phyloP scores from a whole-genome alignment of 805 yeast genomes.

The Kodamaea kaohsiungensis region DNA sequence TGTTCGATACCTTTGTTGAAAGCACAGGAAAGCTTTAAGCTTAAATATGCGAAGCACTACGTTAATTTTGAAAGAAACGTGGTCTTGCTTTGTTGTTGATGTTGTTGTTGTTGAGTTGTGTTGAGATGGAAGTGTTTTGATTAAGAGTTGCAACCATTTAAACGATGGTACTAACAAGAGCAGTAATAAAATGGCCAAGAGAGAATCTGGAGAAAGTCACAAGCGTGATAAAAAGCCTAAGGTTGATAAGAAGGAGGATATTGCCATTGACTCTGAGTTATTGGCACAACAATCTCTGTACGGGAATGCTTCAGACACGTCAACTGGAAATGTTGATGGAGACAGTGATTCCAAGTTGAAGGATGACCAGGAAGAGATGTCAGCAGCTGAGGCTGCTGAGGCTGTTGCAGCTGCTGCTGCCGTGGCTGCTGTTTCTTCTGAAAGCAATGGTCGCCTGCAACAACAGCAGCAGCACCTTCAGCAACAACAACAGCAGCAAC shows the following conservation, averaged over 20 bases:
- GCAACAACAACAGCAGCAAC: constrained; percentile 19
- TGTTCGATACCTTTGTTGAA: neutral
- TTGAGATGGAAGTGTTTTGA: neutral
- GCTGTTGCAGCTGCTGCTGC: constrained; percentile 30
- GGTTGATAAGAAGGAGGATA: constrained; percentile 17
- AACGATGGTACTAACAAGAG: constrained; percentile 10
- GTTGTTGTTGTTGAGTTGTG: neutral
- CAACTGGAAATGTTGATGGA: neutral
- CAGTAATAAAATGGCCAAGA: constrained; percentile 14
- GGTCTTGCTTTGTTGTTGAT: neutral
- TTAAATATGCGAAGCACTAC: neutral
- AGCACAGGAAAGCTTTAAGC: neutral
- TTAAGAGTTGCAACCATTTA: constrained; percentile 7
- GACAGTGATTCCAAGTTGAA: constrained; percentile 9
- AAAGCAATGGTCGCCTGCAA: constrained; percentile 9
- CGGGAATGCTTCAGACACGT: neutral
- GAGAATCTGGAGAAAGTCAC: constrained; percentile 14
- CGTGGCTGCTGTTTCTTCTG: constrained; percentile 21
- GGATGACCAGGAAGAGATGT: constrained; percentile 23
- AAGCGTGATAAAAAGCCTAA: constrained; percentile 13
- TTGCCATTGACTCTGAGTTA: constrained; percentile 45
- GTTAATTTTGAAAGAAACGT: neutral
- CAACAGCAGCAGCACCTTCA: constrained; percentile 16
- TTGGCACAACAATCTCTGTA: constrained; percentile 42
- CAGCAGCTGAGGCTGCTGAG: constrained; percentile 31